phyloP scores from a whole-genome alignment of 805 yeast species.

The Metschnikowia colocasiae region DNA sequence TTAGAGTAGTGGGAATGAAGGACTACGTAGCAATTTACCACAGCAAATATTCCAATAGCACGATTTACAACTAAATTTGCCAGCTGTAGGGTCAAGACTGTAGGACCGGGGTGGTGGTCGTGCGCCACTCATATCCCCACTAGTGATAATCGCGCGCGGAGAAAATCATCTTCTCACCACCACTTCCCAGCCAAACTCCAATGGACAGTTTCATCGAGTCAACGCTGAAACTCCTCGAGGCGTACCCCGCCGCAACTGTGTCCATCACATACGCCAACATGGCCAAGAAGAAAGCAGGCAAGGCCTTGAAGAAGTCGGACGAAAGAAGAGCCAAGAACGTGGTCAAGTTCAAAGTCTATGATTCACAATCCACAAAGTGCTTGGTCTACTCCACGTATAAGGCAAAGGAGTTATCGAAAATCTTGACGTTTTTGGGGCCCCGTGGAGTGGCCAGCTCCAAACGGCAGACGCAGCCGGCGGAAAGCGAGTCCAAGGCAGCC shows the following conservation, averaged over 20 bases:
- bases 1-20: no score
- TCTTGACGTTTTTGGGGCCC: conserved; percentile 73
- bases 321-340: conserved; percentile 27
- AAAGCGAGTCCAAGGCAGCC: conserved; percentile 14
- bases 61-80: no score
- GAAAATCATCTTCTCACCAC: not conserved
- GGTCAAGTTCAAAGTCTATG: conserved; percentile 58
- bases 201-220: conserved; percentile 26
- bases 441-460: conserved; percentile 41
- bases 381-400: conserved; percentile 57
- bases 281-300: conserved; percentile 19
- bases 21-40: no score
- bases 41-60: no score
- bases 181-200: not conserved
- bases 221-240: conserved; percentile 31
- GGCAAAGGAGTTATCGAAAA: conserved; percentile 68
- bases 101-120: no score
- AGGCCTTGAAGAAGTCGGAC: conserved; percentile 7
- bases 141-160: not conserved
- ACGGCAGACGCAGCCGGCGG: conserved; percentile 19
- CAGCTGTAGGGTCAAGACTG: no score
- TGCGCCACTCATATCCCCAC: not conserved
- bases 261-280: conserved; percentile 37
- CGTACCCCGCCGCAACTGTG: conserved; percentile 36
- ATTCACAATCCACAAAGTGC: conserved; percentile 60